Evolutionary conservation across 306 rosid genomes (phyloP).

Genomic region (Datisca glomerata): DNA sequence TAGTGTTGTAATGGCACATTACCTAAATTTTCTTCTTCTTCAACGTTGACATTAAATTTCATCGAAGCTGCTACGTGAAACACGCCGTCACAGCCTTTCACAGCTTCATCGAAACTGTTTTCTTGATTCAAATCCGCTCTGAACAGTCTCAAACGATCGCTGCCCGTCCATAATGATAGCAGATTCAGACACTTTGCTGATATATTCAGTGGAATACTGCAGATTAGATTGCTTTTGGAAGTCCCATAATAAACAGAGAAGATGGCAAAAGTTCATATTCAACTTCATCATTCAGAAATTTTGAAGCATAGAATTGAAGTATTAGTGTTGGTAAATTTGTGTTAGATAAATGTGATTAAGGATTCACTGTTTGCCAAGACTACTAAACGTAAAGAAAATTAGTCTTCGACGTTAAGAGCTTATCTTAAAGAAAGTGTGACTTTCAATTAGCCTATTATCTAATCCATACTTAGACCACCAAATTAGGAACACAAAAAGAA

Average conservation of each 20-base stretch:
- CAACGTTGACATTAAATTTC: slow-evolving; percentile 27
- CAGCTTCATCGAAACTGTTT: slow-evolving; percentile 72
- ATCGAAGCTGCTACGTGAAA: slow-evolving; percentile 75
- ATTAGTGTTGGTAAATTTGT: neutral
- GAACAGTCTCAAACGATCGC: slow-evolving; percentile 47
- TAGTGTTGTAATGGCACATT: neutral
- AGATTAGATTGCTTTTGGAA: neutral
- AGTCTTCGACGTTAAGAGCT: no score
- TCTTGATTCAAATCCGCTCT: slow-evolving; percentile 48
- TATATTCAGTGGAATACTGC: neutral
- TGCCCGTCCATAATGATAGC: slow-evolving; percentile 30
- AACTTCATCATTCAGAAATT: neutral
- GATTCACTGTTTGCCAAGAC: no score
- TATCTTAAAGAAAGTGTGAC: no score
- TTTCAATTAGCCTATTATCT: no score
- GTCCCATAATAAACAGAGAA: neutral
- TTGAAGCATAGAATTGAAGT: neutral
- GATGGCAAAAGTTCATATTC: neutral
- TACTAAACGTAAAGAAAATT: neutral
- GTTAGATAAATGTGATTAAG: no score
- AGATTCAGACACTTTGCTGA: slow-evolving; percentile 58
- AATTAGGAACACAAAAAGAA: no score
- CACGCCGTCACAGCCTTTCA: slow-evolving; percentile 57
- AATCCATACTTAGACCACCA: no score
- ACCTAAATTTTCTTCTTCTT: slow-evolving; percentile 38